A percentile compares a stretch with the other conserved stretches of the same genome.
Conservation (phyloP, 345 rosid species). For the Bruguiera sexangula region DNA sequence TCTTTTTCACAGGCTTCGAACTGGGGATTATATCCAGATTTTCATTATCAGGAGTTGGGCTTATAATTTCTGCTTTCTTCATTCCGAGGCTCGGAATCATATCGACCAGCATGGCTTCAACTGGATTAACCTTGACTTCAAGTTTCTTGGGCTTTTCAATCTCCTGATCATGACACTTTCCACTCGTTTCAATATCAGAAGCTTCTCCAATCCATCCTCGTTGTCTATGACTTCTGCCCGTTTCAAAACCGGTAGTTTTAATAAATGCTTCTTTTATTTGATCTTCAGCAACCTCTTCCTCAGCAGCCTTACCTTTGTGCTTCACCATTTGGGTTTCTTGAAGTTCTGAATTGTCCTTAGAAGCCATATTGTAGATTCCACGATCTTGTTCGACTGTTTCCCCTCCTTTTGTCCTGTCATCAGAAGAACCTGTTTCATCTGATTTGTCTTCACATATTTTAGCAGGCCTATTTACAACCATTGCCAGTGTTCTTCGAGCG, state of each 20-base stretch:
- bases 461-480: slow-evolving; percentile 44
- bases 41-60: slow-evolving; percentile 21
- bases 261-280: background rate
- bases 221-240: background rate
- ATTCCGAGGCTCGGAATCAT: slow-evolving; percentile 80
- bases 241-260: background rate
- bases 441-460: slow-evolving; percentile 50
- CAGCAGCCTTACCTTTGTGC: slow-evolving; percentile 24
- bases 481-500: slow-evolving; percentile 42
- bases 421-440: slow-evolving; percentile 43
- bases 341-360: slow-evolving; percentile 17
- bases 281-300: slow-evolving; percentile 25
- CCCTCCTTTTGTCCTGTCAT: slow-evolving; percentile 25
- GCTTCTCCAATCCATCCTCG: slow-evolving; percentile 9
- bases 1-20: slow-evolving; percentile 43
- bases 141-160: slow-evolving; percentile 14
- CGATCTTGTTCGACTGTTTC: background rate
- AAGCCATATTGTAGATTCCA: slow-evolving; percentile 6
- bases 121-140: slow-evolving; percentile 57
- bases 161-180: slow-evolving; percentile 10
- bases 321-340: slow-evolving; percentile 14
- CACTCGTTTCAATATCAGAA: slow-evolving; percentile 14
- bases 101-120: slow-evolving; percentile 72
- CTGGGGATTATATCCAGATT: slow-evolving; percentile 17
- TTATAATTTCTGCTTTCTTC: slow-evolving; percentile 30